Evolutionary conservation across 2,329 filamentous ascomycete genomes (phyloP), one percentile per base, ranked within the genome.

Genomic region (Pseudocercospora eumusae): DNA sequence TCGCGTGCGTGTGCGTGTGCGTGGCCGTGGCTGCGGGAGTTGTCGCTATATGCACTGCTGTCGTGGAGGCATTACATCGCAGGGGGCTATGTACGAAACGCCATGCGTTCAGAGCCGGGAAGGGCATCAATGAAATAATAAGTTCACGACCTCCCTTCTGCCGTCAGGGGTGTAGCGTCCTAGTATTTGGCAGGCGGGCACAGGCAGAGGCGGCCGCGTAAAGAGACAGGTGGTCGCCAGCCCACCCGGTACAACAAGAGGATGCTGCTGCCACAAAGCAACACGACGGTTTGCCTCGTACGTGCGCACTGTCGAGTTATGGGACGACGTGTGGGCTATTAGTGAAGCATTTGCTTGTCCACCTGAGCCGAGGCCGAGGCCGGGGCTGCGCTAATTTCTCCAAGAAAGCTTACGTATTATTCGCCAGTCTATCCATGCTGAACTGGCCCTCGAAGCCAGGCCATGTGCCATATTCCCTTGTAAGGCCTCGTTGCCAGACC

Each of bases 71-170:
- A 28, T 31, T 27, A n/a, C n/a, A 31, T 31, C 49, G 21, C 25
- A 40, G 20, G 44, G 31, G 55, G 42, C 55, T 47, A 47, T 47
- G 21, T 28, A 57, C 49, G 23, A 47, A 57, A 44, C 40, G 40
- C 55, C 55, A 57, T 53, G 49, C 49, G 49, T 52, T 21, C 49
- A 31, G 49, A 21, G 27, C 27, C 44, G 54, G 54, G 33, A 56
- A 44, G 40, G 54, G 54, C 40, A 56, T 55, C 44, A 42, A 56
- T 25, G 33, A 44, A 57, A 47, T 57, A 57, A 47, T 57, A 47
- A 47, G 23, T 31, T 57, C 40, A 25, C 20, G 9, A 53, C 10
- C 49, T 53, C 27, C 49, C 11, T 28, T 18, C 21, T 52, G 25
- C 23, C 3, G 21, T 53, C 49, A 23, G 44, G 44, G 44, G 44